phyloP scores from a whole-genome alignment of 202 grass and related monocot species.

The Saccharum hybrid region DNA sequence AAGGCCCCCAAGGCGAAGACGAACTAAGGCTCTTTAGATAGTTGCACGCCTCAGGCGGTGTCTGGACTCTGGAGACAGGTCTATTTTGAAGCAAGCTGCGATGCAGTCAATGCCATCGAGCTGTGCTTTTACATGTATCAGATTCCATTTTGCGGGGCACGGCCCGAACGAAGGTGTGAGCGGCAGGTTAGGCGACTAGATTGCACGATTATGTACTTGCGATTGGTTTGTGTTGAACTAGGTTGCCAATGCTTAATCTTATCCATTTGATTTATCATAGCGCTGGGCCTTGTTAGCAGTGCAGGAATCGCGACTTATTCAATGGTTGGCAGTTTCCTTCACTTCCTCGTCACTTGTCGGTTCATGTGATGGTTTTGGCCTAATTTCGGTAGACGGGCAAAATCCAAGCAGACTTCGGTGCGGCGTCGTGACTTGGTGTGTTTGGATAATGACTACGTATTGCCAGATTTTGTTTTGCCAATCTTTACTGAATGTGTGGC shows the following conservation, averaged over 20 bases:
- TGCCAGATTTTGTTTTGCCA: too few species aligned
- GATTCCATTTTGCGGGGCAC: slow-evolving; percentile 56
- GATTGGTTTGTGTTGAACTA: slow-evolving; percentile 61
- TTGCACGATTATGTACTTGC: slow-evolving; percentile 63
- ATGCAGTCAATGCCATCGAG: slow-evolving; percentile 33
- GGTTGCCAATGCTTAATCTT: slow-evolving; percentile 36
- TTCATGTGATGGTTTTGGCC: too few species aligned
- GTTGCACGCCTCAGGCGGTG: slow-evolving; percentile 23
- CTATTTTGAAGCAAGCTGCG: slow-evolving; percentile 48
- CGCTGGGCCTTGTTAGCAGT: slow-evolving; percentile 18
- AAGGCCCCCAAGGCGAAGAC: slow-evolving; percentile 82
- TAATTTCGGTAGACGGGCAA: background rate
- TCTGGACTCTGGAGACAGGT: slow-evolving; percentile 28
- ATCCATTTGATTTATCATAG: slow-evolving; percentile 48
- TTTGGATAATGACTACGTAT: too few species aligned
- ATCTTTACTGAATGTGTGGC: too few species aligned
- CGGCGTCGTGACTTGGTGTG: too few species aligned
- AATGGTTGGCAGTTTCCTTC: background rate
- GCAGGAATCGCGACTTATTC: background rate
- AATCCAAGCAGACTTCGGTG: background rate
- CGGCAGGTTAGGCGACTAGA: slow-evolving; percentile 59
- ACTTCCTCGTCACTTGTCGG: too few species aligned
- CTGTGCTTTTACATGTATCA: slow-evolving; percentile 42
- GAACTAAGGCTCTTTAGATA: slow-evolving; percentile 59
- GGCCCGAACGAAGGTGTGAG: slow-evolving; percentile 57